Evolutionary conservation across 306 rosid genomes (phyloP).

Genomic region (Gastrolobium bilobum): DNA sequence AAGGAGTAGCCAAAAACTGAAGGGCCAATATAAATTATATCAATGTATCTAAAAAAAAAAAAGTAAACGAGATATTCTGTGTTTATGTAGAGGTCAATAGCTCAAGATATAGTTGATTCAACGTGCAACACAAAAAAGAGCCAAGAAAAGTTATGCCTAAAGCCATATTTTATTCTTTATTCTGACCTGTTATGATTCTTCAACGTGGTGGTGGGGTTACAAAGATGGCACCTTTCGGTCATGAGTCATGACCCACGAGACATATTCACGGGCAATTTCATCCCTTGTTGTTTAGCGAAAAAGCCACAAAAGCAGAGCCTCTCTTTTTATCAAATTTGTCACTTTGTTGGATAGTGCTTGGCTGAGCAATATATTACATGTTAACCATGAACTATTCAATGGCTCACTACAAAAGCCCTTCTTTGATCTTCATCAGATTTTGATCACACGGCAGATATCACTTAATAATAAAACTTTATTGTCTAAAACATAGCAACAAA

Average conservation of each 20-base stretch:
- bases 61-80: background rate
- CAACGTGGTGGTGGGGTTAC: conserved; percentile 65
- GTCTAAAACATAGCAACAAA: conserved; percentile 31
- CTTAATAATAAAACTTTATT: conserved; percentile 30
- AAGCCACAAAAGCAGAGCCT: conserved; percentile 50
- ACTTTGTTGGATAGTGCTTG: conserved; percentile 49
- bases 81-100: background rate
- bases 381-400: conserved; percentile 11
- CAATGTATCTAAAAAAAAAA: conserved; percentile 12
- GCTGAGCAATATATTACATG: conserved; percentile 26
- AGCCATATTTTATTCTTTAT: conserved; percentile 45
- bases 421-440: conserved; percentile 26
- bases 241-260: conserved; percentile 59
- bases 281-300: conserved; percentile 66
- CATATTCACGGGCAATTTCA: conserved; percentile 76
- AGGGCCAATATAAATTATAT: background rate
- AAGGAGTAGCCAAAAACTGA: background rate
- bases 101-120: background rate
- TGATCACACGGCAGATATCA: conserved; percentile 27
- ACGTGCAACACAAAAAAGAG: conserved; percentile 42
- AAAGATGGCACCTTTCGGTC: conserved; percentile 59
- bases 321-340: conserved; percentile 62
- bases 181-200: conserved; percentile 68
- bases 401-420: conserved; percentile 13
- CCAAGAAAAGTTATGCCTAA: conserved; percentile 48